Evolutionary conservation across 768 basidiomycete species (phyloP).

Genomic region (Rhodotorula kratochvilovae): DNA sequence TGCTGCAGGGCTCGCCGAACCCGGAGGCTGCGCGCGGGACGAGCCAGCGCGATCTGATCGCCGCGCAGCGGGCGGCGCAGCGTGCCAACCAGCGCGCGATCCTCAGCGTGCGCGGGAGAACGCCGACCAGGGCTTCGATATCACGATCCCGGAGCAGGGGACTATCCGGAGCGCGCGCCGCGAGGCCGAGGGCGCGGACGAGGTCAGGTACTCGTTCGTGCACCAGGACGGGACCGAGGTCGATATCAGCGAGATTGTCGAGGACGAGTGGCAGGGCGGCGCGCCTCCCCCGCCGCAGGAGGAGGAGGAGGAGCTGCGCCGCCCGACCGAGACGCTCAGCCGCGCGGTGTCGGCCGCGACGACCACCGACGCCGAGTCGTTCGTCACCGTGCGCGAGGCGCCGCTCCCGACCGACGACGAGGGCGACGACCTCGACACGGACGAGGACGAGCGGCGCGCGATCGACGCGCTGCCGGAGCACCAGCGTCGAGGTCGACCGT

Average conservation of each 20-base stretch:
- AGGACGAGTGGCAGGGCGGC: constrained; percentile 65
- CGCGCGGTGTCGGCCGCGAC: constrained; percentile 19
- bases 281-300: not conserved
- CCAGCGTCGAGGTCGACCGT: constrained; percentile 2
- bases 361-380: constrained; percentile 39
- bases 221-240: constrained; percentile 82
- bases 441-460: constrained; percentile 16
- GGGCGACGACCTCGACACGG: constrained; percentile 38
- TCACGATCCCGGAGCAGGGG: constrained; percentile 76
- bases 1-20: not conserved
- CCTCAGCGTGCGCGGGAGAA: constrained; percentile 79
- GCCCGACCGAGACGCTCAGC: constrained; percentile 5
- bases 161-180: constrained; percentile 73
- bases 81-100: constrained; percentile 81
- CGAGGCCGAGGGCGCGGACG: constrained; percentile 48
- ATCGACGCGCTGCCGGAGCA: constrained; percentile 8
- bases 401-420: constrained; percentile 1
- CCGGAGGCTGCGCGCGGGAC: not conserved
- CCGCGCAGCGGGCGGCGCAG: constrained; percentile 79
- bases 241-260: constrained; percentile 88
- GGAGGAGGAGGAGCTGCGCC: not conserved
- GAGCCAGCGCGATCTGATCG: constrained; percentile 76
- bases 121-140: constrained; percentile 78
- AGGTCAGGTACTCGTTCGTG: constrained; percentile 89
- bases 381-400: constrained; percentile 45